Evolutionary conservation across 148 eudicot species (phyloP).

Genomic region (Polygonum aviculare): DNA sequence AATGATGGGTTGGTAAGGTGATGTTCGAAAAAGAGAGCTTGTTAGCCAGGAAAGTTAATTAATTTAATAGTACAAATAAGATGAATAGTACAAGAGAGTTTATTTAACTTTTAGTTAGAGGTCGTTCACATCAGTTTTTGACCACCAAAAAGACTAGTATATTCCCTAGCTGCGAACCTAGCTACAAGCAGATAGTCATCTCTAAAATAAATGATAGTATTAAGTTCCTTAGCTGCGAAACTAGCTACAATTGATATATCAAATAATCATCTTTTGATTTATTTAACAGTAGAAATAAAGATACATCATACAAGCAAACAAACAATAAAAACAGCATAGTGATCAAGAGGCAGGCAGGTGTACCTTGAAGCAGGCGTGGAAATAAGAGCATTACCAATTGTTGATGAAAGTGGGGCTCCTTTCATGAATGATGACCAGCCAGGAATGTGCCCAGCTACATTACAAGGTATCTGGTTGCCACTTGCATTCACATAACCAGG

Average conservation of each 20-base stretch:
- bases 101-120: too few relatives aligned
- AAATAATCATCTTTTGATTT: not conserved
- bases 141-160: not conserved
- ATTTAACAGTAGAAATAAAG: not conserved
- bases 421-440: conserved; percentile 69
- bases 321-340: not conserved
- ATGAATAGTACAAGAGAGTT: too few relatives aligned
- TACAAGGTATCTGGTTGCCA: conserved; percentile 71
- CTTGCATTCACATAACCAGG: conserved; percentile 66
- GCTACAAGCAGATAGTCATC: not conserved
- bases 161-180: too few relatives aligned
- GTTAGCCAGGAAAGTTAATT: not conserved
- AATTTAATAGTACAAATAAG: too few relatives aligned
- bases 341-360: conserved; percentile 26
- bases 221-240: not conserved
- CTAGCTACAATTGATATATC: not conserved
- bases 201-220: not conserved
- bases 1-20: not conserved
- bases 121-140: not conserved
- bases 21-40: not conserved
- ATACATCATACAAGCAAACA: not conserved
- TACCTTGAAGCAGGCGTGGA: conserved; percentile 95
- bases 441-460: conserved; percentile 55
- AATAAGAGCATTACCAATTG: conserved; percentile 51
- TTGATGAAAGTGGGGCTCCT: conserved; percentile 75